Evolutionary conservation across 495 filamentous ascomycete genomes (phyloP), one percentile per base, ranked within the genome.

Genomic region (Cercophora newfieldiana): DNA sequence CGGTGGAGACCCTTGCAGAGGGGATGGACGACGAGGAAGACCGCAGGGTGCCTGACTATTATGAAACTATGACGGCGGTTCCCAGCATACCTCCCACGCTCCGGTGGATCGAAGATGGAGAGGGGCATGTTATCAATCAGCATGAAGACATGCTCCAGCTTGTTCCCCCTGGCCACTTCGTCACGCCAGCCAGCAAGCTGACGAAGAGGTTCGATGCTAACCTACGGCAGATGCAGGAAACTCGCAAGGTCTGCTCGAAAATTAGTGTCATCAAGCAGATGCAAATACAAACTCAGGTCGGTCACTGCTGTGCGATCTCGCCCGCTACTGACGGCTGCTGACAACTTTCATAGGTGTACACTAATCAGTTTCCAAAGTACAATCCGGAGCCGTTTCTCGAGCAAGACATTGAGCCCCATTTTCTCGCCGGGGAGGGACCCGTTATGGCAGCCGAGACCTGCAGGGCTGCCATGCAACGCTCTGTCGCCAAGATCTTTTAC

Each of bases 261-360:
- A 94, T 98, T 72, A 88, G 91, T 29, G 90, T 99, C 65, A 93
- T 99, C 74, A 99, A 98, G 82, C 95, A 99, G 80, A 99, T 99
- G 95, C 96, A 98, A 75, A 82, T 97, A 30, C 96, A 99, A 72
- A 90, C 93, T 53, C 95, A 97, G 86, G 93, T 94, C 87, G 69
- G 81, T 69, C 55, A 59, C 12, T 8, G 14, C n/a, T n/a, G n/a
- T n/a, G 6, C n/a, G 8, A 7, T 14, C 18, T 19, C 1, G 33
- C 7, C 48, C 33, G 2, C 28, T 3, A 58, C 28, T 33, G 12
- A 10, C 29, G 25, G 18, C 66, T 54, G 63, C 69, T 70, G 53
- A 74, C 65, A 18, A 37, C 10, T 0, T 31, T 57, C 70, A 2
- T 14, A 96, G 92, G 93, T 97, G 82, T 99, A 98, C 74, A 88